phyloP scores from a whole-genome alignment of 2,329 filamentous ascomycete species.

The Coniella vitis region DNA sequence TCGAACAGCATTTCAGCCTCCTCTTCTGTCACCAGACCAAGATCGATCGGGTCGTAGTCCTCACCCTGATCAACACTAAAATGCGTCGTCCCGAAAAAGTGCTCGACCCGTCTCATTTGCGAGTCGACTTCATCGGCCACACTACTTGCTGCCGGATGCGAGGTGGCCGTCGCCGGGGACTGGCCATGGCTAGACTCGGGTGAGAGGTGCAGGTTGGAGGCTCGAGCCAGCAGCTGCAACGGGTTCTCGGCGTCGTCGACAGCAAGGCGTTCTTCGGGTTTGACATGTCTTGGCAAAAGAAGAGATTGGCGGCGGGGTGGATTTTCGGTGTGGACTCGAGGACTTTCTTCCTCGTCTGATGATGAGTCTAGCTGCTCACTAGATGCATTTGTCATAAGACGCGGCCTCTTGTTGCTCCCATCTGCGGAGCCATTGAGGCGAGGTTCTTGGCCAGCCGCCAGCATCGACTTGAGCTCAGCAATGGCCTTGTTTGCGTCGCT shows the following conservation, averaged over 20 bases:
- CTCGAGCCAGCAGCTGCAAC: constrained; percentile 63
- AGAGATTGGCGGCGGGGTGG: constrained; percentile 17
- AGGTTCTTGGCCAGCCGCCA: constrained; percentile 25
- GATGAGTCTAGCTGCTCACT: constrained; percentile 25
- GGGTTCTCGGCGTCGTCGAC: constrained; percentile 71
- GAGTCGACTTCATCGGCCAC: constrained; percentile 25
- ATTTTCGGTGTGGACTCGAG: constrained; percentile 4
- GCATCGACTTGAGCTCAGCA: constrained; percentile 34
- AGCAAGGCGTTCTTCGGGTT: constrained; percentile 45
- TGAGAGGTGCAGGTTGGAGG: constrained; percentile 60
- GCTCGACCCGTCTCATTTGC: constrained; percentile 45
- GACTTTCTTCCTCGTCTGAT: constrained; percentile 25
- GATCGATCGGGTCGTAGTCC: constrained; percentile 61
- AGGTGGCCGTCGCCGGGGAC: constrained; percentile 13
- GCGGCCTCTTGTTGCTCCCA: constrained; percentile 14
- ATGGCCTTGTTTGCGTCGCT: constrained; percentile 40
- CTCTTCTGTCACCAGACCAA: constrained; percentile 59
- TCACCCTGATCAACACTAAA: constrained; percentile 56
- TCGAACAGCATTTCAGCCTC: constrained; percentile 59
- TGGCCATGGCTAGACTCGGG: constrained; percentile 25
- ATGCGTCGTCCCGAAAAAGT: constrained; percentile 60
- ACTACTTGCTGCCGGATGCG: constrained; percentile 15
- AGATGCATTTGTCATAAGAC: constrained; percentile 20
- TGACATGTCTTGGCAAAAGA: constrained; percentile 20
- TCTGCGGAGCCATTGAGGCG: constrained; percentile 13